Conservation (phyloP, 108 stramenopile species). For the Pseudonitzschia delicatissima region DNA sequence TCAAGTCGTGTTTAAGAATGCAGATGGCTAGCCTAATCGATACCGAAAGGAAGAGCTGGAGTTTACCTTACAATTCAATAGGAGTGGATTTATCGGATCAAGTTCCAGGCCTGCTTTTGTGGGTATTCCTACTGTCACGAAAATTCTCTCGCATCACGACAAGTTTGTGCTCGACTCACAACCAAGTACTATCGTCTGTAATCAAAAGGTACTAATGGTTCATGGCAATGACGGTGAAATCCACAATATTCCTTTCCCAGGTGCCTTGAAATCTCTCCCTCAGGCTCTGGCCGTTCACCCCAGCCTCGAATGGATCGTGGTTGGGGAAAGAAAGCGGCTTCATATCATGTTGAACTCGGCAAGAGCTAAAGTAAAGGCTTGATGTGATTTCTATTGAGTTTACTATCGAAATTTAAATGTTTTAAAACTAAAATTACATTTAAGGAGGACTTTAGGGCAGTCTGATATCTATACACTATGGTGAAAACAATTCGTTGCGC, state of each 20-base stretch:
- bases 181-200: conserved; percentile 6
- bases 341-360: neutral
- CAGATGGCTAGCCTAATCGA: conserved; percentile 12
- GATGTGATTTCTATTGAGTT: too few relatives aligned
- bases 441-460: too few relatives aligned
- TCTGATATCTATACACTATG: too few relatives aligned
- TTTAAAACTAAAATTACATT: too few relatives aligned
- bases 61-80: conserved; percentile 27
- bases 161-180: conserved; percentile 32
- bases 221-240: neutral
- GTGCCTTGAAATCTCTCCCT: neutral
- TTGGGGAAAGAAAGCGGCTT: conserved; percentile 9
- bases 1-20: conserved; percentile 3
- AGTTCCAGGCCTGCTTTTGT: conserved; percentile 9
- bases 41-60: conserved; percentile 13
- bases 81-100: neutral
- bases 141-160: conserved; percentile 20
- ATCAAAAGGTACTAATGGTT: conserved; percentile 7
- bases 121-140: conserved; percentile 19
- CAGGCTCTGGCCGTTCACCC: conserved; percentile 12
- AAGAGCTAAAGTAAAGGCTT: neutral
- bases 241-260: neutral
- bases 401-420: too few relatives aligned
- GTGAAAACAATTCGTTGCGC: too few relatives aligned
- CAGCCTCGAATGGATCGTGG: conserved; percentile 1